A percentile compares a stretch with the other conserved stretches of the same genome.
Conservation (phyloP, 345 rosid genomes). For the Cardamine chenopodiifolia region DNA sequence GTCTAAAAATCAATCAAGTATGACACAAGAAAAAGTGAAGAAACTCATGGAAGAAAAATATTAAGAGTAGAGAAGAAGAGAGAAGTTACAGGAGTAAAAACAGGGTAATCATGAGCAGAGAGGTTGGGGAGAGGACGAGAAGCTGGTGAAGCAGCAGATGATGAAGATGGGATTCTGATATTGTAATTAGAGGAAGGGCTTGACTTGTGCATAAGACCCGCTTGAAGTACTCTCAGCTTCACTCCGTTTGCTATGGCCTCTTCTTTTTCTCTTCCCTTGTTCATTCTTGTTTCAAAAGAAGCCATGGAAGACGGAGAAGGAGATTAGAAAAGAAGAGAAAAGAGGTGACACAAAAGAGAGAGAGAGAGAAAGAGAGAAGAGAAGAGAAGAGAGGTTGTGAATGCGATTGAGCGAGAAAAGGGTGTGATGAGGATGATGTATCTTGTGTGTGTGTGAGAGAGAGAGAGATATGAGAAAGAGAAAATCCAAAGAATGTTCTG, state of each 20-base stretch:
- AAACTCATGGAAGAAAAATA: background rate
- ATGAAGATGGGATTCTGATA: conserved; percentile 46
- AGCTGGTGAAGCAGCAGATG: conserved; percentile 63
- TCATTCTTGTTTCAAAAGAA: conserved; percentile 47
- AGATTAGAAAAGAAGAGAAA: conserved; percentile 22
- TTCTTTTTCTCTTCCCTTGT: conserved; percentile 55
- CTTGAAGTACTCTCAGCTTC: conserved; percentile 83
- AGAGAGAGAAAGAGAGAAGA: too few relatives aligned
- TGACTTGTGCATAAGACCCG: conserved; percentile 65
- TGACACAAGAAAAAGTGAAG: conserved; percentile 6
- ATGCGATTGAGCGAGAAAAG: conserved; percentile 27
- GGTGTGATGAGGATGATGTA: conserved; percentile 48
- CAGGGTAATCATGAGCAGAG: conserved; percentile 95
- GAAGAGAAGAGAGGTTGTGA: conserved; percentile 33
- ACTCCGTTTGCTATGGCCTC: conserved; percentile 90
- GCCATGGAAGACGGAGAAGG: conserved; percentile 61
- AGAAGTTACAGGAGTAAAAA: conserved; percentile 85
- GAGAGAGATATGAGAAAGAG: conserved; percentile 32
- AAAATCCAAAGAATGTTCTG: conserved; percentile 52
- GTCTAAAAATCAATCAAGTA: conserved; percentile 19
- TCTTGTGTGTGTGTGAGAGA: conserved; percentile 23
- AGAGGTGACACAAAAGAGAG: conserved; percentile 27
- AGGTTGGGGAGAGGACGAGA: conserved; percentile 58
- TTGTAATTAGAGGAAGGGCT: conserved; percentile 55
- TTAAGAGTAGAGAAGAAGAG: background rate